Evolutionary conservation across 2,329 filamentous ascomycete genomes (phyloP), one percentile per base, ranked within the genome.

Genomic region (Claviceps spartinae): DNA sequence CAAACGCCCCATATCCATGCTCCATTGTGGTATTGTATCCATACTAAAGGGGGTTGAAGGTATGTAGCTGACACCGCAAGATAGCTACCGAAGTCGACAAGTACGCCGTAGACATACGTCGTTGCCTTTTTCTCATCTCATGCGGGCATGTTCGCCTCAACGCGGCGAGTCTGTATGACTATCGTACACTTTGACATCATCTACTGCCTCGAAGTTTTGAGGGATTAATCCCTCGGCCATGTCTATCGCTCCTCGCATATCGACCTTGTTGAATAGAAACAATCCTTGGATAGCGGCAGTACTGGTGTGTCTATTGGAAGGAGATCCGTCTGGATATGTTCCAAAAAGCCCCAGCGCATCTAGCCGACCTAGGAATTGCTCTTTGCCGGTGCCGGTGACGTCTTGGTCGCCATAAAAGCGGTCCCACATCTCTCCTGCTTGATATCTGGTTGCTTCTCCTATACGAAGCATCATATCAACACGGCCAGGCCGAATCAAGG

Each of bases 401-500:
- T 95, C 90, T 24, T 88, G 72, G 37, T 94, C 87, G 4, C 86
- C 85, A 63, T 97, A 98, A 71, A 97, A 98, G 20, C 93, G 82
- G 66, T 94, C 85, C 89, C 91, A 98, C 70, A 98, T 86, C 66
- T 85, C 76, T 14, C 73, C 79, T 18, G 94, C 90, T 68, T 97
- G 93, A 65, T 86, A 85, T 54, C 81, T 76, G 2, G 86, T 91
- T 36, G 91, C 89, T 67, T 95, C 86, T 40, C 90, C 91, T 48
- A 98, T 84, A 51, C 88, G 81, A 3, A 95, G 79, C 58, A 88
- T 93, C 84, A 97, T 86, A 67, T 98, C 93, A 1, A 98, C 89
- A 48, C 93, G 79, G 0, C 93, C 93, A 0, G 93, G 93, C 24
- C 93, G 78, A 47, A 97, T 88, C 43, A 98, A 70, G 4, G 93